Conservation (phyloP, 202 grass and related monocot genomes). For the Zizania palustris region DNA sequence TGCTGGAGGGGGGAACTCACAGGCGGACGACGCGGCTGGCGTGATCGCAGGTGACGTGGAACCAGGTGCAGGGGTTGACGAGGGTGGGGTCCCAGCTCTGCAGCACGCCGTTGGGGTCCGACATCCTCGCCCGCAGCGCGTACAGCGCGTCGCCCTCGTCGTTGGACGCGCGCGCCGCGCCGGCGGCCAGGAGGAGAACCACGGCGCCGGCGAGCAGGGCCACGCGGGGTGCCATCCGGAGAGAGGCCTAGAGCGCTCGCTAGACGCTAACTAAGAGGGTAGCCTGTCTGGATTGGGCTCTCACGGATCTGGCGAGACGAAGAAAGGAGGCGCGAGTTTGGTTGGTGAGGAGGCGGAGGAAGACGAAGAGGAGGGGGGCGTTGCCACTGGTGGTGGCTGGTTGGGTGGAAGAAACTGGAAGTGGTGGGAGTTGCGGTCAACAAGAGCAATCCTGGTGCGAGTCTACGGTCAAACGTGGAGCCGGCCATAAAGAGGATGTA, state of each 20-base stretch:
- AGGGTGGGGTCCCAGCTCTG: conserved; percentile 90
- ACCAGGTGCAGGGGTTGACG: conserved; percentile 95
- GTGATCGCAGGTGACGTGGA: conserved; percentile 81
- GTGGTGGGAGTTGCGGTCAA: not conserved
- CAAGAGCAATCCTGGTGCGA: not conserved
- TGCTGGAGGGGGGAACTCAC: conserved; percentile 40
- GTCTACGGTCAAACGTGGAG: conserved; percentile 44
- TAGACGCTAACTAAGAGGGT: too few species aligned
- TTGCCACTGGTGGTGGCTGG: too few species aligned
- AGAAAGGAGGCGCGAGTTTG: too few species aligned
- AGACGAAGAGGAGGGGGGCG: too few species aligned
- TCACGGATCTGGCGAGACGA: too few species aligned
- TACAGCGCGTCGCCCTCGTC: conserved; percentile 75
- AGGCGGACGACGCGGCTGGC: conserved; percentile 81
- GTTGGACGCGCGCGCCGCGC: conserved; percentile 46
- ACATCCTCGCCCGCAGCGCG: conserved; percentile 70
- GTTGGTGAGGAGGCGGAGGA: too few species aligned
- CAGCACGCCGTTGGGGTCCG: conserved; percentile 81
- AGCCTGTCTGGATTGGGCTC: too few species aligned
- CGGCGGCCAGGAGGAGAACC: not conserved
- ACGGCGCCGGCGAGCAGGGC: not conserved
- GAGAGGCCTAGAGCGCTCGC: too few species aligned
- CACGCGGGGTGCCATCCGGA: conserved; percentile 32
- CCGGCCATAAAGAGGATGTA: not conserved
- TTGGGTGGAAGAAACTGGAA: not conserved